These are phyloP conservation scores for Wickerhamomyces bisporus DNA, from an alignment of 805 yeast genomes.

Conservation along the genomic window DNA sequence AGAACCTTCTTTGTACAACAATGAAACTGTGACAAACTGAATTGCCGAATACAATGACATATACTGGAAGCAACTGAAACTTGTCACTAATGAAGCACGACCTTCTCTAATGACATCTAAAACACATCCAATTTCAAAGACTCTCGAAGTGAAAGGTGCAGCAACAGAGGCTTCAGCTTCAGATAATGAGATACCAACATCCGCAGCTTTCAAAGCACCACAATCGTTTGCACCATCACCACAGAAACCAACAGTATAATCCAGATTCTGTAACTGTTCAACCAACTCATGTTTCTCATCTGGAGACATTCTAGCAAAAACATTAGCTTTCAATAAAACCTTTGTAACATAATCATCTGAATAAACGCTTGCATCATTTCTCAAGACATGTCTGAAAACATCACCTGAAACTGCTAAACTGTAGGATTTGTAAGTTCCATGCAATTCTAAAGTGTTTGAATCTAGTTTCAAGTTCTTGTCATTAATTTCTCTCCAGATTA, in stretches of 20 bases:
- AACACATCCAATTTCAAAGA: constrained; percentile 90
- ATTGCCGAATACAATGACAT: constrained; percentile 97
- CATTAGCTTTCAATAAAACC: constrained; percentile 64
- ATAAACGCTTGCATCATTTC: constrained; percentile 24
- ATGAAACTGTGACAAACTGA: constrained; percentile 83
- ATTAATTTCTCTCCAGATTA: constrained; percentile 64
- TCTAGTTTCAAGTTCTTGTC: constrained; percentile 55
- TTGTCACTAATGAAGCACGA: constrained; percentile 88
- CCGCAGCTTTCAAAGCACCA: constrained; percentile 97
- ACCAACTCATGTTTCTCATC: constrained; percentile 97
- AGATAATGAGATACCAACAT: constrained; percentile 90
- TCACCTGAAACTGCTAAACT: constrained; percentile 90
- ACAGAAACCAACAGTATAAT: constrained; percentile 93
- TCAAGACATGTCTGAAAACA: constrained; percentile 72
- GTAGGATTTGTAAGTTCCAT: constrained; percentile 36
- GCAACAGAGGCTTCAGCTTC: constrained; percentile 99
- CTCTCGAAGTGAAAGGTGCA: constrained; percentile 92
- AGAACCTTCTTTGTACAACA: constrained; percentile 81
- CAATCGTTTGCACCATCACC: constrained; percentile 99
- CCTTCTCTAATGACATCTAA: constrained; percentile 91
- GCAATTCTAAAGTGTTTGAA: constrained; percentile 53
- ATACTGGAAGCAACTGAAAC: constrained; percentile 95
- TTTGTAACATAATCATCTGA: constrained; percentile 40
- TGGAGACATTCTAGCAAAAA: constrained; percentile 97
- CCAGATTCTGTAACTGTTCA: constrained; percentile 74